Conservation (phyloP, 768 basidiomycete species). For the Auricularia heimuer region DNA sequence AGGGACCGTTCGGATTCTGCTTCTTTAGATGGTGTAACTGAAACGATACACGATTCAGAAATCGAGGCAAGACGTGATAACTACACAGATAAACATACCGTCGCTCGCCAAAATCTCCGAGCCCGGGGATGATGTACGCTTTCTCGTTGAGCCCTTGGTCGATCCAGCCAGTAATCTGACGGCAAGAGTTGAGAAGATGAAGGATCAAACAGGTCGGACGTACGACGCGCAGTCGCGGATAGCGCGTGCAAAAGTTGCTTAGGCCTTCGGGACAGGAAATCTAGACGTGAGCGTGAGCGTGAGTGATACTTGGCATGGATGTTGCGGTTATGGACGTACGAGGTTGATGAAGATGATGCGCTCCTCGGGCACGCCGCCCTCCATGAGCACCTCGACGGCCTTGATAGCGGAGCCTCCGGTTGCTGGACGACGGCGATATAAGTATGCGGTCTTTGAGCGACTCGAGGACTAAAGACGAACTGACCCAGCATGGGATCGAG, state of each 20-base stretch:
- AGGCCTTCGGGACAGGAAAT: constrained; percentile 89
- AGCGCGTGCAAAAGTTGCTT: constrained; percentile 63
- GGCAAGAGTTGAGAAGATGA: too few relatives aligned
- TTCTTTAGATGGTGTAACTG: neutral
- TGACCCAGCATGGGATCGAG: constrained; percentile 95
- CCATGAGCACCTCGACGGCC: constrained; percentile 87
- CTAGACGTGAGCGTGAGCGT: constrained; percentile 27
- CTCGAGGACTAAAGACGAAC: constrained; percentile 15
- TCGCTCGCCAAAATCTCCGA: constrained; percentile 96
- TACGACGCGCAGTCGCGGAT: constrained; percentile 70
- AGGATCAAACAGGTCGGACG: constrained; percentile 19
- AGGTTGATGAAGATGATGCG: constrained; percentile 92
- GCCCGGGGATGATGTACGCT: constrained; percentile 82
- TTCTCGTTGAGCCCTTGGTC: constrained; percentile 87
- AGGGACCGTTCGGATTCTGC: neutral
- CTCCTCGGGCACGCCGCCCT: constrained; percentile 88
- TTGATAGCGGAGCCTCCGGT: constrained; percentile 98
- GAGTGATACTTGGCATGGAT: neutral
- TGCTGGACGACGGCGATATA: constrained; percentile 31
- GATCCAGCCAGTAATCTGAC: constrained; percentile 89
- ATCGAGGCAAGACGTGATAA: neutral
- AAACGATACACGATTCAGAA: too few relatives aligned
- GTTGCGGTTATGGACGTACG: constrained; percentile 27
- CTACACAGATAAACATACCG: constrained; percentile 34
- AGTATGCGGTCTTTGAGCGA: too few relatives aligned